phyloP scores from a whole-genome alignment of 129 eudicot genomes.

The Calendula officinalis region DNA sequence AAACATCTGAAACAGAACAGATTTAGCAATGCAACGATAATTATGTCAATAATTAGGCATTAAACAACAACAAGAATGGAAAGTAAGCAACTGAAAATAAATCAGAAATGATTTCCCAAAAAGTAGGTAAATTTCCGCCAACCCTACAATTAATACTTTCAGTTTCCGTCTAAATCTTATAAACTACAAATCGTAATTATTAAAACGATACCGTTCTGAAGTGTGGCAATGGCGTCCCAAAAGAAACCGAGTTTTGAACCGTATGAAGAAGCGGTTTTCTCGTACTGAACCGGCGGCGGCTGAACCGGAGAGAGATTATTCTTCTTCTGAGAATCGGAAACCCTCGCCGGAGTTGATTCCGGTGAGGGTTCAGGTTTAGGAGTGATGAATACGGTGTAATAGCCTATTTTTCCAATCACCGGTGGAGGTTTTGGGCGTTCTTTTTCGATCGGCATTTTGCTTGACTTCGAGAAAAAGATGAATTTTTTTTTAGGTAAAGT shows the following conservation, averaged over 20 bases:
- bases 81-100: slow-evolving; percentile 4
- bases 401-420: slow-evolving; percentile 90
- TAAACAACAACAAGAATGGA: neutral
- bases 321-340: slow-evolving; percentile 30
- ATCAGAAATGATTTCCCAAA: neutral
- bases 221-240: slow-evolving; percentile 73
- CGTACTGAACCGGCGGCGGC: slow-evolving; percentile 52
- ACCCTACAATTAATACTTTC: neutral
- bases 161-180: neutral
- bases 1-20: neutral
- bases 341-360: slow-evolving; percentile 8
- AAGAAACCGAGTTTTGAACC: slow-evolving; percentile 60
- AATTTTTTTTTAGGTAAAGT: slow-evolving; percentile 3
- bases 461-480: neutral
- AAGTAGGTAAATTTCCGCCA: neutral
- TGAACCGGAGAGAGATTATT: slow-evolving; percentile 31
- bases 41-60: neutral
- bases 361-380: slow-evolving; percentile 47
- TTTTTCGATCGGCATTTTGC: slow-evolving; percentile 47
- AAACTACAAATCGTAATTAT: neutral
- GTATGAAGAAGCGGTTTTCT: slow-evolving; percentile 24
- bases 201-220: slow-evolving; percentile 63
- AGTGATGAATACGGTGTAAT: slow-evolving; percentile 85
- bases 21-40: neutral
- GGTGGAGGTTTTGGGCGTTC: slow-evolving; percentile 56